Evolutionary conservation across 192 early-diverging fungal genomes (phyloP).

Genomic region (Mortierella alpina): DNA sequence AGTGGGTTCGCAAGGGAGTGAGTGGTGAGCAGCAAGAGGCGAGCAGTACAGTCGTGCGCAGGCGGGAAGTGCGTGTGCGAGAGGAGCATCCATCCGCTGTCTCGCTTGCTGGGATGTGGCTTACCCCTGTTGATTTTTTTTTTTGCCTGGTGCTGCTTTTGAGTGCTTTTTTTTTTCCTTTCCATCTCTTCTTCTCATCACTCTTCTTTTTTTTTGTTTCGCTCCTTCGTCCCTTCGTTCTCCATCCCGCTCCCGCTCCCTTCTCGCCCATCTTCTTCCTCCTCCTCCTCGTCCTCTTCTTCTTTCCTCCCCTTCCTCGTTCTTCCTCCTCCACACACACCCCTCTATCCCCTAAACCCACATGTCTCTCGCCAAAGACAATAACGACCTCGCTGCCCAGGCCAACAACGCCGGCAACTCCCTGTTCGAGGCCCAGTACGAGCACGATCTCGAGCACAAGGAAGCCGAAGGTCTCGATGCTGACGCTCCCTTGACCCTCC

Average conservation of each 20-base stretch:
- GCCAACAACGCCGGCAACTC: conserved; percentile 13
- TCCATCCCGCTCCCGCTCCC: background rate
- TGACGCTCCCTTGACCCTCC: conserved; percentile 74
- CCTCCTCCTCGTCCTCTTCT: conserved; percentile 11
- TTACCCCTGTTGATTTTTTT: background rate
- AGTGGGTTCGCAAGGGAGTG: background rate
- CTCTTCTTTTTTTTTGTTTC: conserved; percentile 9
- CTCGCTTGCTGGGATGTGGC: no score
- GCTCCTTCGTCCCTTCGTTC: conserved; percentile 12
- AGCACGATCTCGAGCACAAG: conserved; percentile 37
- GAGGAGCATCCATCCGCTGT: no score
- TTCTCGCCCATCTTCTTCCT: conserved; percentile 7
- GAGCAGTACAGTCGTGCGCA: no score
- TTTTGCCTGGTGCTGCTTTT: background rate
- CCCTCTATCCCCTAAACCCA: conserved; percentile 12
- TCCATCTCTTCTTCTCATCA: background rate
- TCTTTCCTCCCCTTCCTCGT: conserved; percentile 9
- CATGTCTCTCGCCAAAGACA: conserved; percentile 40
- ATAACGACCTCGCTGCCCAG: conserved; percentile 43
- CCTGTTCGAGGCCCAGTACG: conserved; percentile 22
- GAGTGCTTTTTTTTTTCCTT: background rate
- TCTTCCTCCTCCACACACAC: conserved; percentile 19
- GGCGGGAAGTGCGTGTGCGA: no score
- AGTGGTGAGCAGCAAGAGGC: no score
- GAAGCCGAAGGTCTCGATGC: conserved; percentile 56